These are phyloP conservation scores for Tetrahymena borealis DNA, from an alignment of 73 alveolate genomes.

Conservation along the genomic window DNA sequence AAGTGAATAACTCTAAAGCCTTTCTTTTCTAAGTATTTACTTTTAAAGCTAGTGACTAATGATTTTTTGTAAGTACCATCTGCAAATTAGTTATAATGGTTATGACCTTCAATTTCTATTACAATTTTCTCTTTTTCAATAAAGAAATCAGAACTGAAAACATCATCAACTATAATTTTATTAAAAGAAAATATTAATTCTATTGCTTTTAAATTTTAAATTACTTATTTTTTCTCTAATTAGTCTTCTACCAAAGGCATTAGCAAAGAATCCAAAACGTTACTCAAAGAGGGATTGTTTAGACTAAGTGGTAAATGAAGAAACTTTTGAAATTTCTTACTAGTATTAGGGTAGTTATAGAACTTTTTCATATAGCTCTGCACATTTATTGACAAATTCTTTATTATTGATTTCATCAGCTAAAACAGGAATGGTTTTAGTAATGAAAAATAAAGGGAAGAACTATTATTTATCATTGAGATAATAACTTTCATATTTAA, in stretches of 20 bases:
- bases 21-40: background rate
- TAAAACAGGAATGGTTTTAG: background rate
- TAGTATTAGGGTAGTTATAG: background rate
- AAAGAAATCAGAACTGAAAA: background rate
- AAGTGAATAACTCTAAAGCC: background rate
- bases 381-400: background rate
- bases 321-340: background rate
- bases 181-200: background rate
- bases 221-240: background rate
- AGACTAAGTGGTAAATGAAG: background rate
- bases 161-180: background rate
- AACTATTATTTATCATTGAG: background rate
- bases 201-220: background rate
- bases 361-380: background rate
- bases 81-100: background rate
- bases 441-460: background rate
- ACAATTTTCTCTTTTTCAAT: background rate
- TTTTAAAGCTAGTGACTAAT: background rate
- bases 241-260: background rate
- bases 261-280: background rate
- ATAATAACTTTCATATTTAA: background rate
- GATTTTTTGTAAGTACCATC: background rate
- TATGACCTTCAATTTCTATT: background rate
- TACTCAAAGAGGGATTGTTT: background rate
- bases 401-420: background rate